These are phyloP conservation scores for Vickermania spadyakhi DNA, from an alignment of 208 protist genomes.

Conservation along the genomic window DNA sequence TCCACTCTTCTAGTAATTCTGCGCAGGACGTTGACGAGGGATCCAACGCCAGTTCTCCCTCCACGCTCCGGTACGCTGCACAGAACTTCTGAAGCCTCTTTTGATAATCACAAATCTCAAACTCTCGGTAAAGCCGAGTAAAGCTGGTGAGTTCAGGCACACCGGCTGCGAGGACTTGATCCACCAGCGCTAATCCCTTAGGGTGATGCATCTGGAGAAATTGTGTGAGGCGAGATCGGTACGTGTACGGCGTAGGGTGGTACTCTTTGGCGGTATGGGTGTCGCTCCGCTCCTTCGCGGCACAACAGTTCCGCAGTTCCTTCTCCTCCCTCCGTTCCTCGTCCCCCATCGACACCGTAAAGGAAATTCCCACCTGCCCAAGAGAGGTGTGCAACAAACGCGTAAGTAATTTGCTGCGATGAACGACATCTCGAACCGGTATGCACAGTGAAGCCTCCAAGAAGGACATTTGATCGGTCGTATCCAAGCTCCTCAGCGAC, in stretches of 20 bases:
- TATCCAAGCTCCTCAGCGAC: too few species aligned
- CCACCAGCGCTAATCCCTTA: slow-evolving; percentile 36
- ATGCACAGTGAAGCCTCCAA: too few species aligned
- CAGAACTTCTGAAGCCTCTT: slow-evolving; percentile 46
- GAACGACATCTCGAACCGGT: slow-evolving; percentile 39
- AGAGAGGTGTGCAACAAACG: slow-evolving; percentile 54
- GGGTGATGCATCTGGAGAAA: slow-evolving; percentile 65
- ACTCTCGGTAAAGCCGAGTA: slow-evolving; percentile 66
- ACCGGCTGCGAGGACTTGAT: slow-evolving; percentile 31
- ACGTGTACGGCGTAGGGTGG: neutral
- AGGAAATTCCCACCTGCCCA: slow-evolving; percentile 64
- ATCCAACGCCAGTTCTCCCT: too few species aligned
- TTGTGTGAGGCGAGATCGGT: slow-evolving; percentile 33
- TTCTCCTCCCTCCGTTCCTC: neutral
- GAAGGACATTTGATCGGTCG: too few species aligned
- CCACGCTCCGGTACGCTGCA: slow-evolving; percentile 49
- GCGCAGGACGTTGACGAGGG: too few species aligned
- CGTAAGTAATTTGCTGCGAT: slow-evolving; percentile 52
- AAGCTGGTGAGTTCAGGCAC: slow-evolving; percentile 71
- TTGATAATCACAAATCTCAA: slow-evolving; percentile 52
- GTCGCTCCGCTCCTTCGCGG: neutral
- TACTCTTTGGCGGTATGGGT: neutral
- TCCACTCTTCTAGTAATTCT: too few species aligned
- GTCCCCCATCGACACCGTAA: slow-evolving; percentile 20
- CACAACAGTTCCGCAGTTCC: too few species aligned